These are phyloP conservation scores for Cornus kousa DNA, from an alignment of 148 eudicot genomes.

Conservation along the genomic window DNA sequence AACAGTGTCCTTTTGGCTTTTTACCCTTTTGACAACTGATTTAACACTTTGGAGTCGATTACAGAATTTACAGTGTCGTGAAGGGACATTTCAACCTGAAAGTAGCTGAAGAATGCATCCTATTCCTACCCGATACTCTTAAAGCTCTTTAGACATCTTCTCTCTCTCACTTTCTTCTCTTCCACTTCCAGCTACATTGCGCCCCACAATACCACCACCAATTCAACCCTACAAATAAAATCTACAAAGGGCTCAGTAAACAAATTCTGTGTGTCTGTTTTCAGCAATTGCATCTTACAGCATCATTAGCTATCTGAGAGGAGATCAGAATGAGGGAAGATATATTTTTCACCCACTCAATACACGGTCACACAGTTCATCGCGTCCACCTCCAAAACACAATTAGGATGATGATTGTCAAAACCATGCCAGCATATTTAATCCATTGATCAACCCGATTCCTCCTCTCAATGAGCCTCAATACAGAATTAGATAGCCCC, in stretches of 20 bases:
- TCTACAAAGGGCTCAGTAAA: too few relatives aligned
- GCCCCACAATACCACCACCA: neutral
- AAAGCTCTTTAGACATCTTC: neutral
- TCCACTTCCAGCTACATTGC: neutral
- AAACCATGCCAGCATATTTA: constrained; percentile 73
- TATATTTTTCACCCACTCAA: neutral
- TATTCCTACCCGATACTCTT: neutral
- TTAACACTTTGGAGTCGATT: too few relatives aligned
- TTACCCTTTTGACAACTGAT: too few relatives aligned
- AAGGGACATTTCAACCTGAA: too few relatives aligned
- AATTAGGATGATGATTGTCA: constrained; percentile 61
- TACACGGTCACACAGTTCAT: constrained; percentile 12
- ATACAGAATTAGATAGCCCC: constrained; percentile 77
- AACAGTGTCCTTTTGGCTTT: too few relatives aligned
- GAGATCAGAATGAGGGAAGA: constrained; percentile 9
- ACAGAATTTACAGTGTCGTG: too few relatives aligned
- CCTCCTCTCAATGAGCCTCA: constrained; percentile 76
- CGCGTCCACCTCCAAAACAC: constrained; percentile 80
- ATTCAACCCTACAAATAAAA: too few relatives aligned
- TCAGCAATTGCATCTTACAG: neutral
- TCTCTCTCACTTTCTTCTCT: neutral
- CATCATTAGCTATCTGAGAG: neutral
- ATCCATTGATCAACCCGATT: constrained; percentile 85
- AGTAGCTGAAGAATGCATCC: too few relatives aligned
- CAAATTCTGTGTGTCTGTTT: neutral